Base-by-base conservation (phyloP, 345 rosid genomes). In the Camelina laxa region DNA sequence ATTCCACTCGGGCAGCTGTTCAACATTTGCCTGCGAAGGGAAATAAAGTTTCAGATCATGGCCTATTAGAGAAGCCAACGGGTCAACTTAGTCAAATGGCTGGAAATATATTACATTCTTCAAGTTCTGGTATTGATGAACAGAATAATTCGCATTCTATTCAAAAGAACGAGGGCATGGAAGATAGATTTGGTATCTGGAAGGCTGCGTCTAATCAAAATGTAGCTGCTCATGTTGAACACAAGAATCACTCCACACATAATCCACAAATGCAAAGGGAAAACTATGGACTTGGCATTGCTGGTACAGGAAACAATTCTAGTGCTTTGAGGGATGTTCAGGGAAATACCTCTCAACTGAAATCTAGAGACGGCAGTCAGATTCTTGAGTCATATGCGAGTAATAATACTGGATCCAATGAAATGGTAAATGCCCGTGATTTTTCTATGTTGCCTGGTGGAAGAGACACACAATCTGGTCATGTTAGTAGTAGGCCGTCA, bases 381-480 rank as follows among this genome's bases (percentile, higher is more conserved):
- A 80, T 50, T 65, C 79, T 80, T 53, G 91, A 83, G 72, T 84
- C 87, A 17, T 67, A 83, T 17, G 83, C 81, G 75, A 84, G 80
- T 79, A 82, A 69, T 71, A 77, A 79, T 72, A 59, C 72, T 50
- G 73, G 78, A 58, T 45, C 47, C 74, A 79, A 71, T 87, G 80
- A 67, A 84, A 81, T 82, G 78, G 61, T 70, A 53, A 85, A 83
- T 80, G 82, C 83, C 69, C 82, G 74, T 75, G 86, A 81, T 72
- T 72, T 82, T 31, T 63, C 67, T 63, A 70, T 81, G 72, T 78
- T 81, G 30, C 76, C 82, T 35, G 84, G 82, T 20, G 84, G 78
- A 55, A 83, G 84, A 73, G 88, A 80, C 62, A 85, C 81, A 79
- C 75, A 82, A 75, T 77, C 87, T 53, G 77, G 70, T 81, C 74